A percentile compares a stretch with the other conserved stretches of the same genome.
Evolutionary conservation across 2,329 filamentous ascomycete genomes (phyloP).

Genomic region (Colletotrichum sp.): DNA sequence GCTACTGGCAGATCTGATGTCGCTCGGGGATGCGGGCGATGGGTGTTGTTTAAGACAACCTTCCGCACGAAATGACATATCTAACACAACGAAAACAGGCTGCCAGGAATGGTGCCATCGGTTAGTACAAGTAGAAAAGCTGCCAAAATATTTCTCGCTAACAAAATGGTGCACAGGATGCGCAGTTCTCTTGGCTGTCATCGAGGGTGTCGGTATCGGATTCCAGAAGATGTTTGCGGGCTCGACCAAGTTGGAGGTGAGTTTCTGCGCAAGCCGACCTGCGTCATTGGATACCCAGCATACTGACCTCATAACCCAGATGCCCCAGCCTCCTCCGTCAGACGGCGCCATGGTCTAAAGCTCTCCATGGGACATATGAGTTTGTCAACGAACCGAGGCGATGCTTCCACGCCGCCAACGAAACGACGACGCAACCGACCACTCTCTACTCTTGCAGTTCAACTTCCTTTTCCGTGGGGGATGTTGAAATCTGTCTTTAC

Average conservation of each 20-base stretch:
- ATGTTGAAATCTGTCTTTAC: slow-evolving; percentile 1
- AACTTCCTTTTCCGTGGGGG: background rate
- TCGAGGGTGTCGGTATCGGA: slow-evolving; percentile 85
- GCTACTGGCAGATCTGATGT: fast-evolving
- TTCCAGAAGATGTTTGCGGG: slow-evolving; percentile 95
- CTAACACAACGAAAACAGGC: slow-evolving; percentile 43
- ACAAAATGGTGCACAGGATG: slow-evolving; percentile 56
- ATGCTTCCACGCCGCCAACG: background rate
- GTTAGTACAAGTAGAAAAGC: background rate
- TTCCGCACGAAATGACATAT: background rate
- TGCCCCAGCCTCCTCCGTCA: slow-evolving; percentile 34
- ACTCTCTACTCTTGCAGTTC: slow-evolving; percentile 18
- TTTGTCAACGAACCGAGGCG: background rate
- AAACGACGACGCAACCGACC: background rate
- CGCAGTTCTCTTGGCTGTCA: slow-evolving; percentile 91
- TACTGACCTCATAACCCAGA: background rate
- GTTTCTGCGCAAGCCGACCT: slow-evolving; percentile 23
- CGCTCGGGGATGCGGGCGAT: background rate
- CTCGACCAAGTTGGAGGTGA: slow-evolving; percentile 81
- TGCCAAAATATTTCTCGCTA: background rate
- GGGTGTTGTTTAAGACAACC: background rate
- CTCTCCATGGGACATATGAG: background rate
- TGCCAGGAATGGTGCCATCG: slow-evolving; percentile 93
- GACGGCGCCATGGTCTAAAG: slow-evolving; percentile 35
- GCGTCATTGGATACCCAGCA: no score